Base-by-base conservation (phyloP, 2,329 filamentous ascomycete genomes). In the Cladosporium velox region DNA sequence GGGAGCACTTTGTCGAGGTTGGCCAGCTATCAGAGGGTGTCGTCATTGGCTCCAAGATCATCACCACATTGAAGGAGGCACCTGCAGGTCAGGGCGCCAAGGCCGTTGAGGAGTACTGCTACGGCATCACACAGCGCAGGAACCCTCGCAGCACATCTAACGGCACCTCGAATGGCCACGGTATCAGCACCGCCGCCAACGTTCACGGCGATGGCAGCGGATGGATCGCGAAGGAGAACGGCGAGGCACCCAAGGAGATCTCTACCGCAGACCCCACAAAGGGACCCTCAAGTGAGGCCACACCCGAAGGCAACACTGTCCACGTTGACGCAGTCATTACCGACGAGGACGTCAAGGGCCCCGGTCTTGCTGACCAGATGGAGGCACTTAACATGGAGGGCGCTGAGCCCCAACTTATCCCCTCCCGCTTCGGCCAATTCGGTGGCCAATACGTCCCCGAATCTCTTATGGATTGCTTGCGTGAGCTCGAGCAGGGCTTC, bases 381-480 rank as follows among this genome's bases (percentile, higher is more conserved):
- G 90, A 92, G 67, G 90, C 91, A 18, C 84, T 97, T 67, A 95
- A 96, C 75, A 86, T 86, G 70, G 81, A 85, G 64, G 83, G 82
- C 49, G 72, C 73, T 62, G 76, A 82, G 65, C 73, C 75, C 8
- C 73, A 78, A 51, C 88, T 90, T 72, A 88, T 95, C 61, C 92
- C 93, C 14, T 88, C 92, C 69, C 89, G 93, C 61, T 98, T 99
- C 74, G 95, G 95, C 71, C 91, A 97, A 77, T 99, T 96, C 70
- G 95, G 95, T 73, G 95, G 95, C 18, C 94, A 98, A 79, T 99
- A 97, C 76, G 95, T 99, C 2, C 95, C 95, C 1, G 95, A 99
- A 79, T 95, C 93, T 24, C 86, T 99, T 68, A 98, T 99, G 94
- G 94, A 98, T 81, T 98, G 94, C 77, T 83, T 99, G 67, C 89